These are phyloP conservation scores for Chaetomiaceae sp. DNA, from an alignment of 2,329 filamentous ascomycete species.

Conservation along the genomic window DNA sequence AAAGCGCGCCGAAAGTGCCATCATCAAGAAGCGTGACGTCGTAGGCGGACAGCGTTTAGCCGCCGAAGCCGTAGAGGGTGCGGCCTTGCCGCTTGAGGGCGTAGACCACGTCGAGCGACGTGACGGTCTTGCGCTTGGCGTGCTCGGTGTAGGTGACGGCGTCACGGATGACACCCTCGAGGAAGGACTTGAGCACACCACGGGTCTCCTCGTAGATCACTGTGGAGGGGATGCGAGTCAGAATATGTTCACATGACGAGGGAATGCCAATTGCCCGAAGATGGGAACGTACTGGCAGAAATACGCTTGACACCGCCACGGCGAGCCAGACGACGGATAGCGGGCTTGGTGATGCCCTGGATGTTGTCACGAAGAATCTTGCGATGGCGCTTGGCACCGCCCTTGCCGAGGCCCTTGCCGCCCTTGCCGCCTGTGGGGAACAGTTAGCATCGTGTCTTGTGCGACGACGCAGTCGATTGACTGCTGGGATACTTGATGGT, in stretches of 20 bases:
- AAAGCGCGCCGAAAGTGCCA: conserved; percentile 6
- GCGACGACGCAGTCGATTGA: conserved; percentile 4
- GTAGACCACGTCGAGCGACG: conserved; percentile 62
- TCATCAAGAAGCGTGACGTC: conserved; percentile 1
- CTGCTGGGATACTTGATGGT: conserved; percentile 1
- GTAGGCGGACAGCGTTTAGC: conserved; percentile 47
- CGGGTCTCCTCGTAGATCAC: conserved; percentile 77
- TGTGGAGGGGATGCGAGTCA: conserved; percentile 23
- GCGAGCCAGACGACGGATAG: conserved; percentile 95
- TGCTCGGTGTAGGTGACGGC: conserved; percentile 75
- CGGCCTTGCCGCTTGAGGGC: conserved; percentile 64
- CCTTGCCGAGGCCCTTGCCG: conserved; percentile 97
- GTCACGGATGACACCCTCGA: conserved; percentile 69
- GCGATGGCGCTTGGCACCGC: conserved; percentile 96
- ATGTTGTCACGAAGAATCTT: conserved; percentile 99
- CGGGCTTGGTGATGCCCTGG: conserved; percentile 97
- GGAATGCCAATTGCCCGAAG: neutral
- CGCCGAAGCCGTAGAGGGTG: conserved; percentile 85
- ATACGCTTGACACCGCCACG: conserved; percentile 99
- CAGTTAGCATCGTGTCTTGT: conserved; percentile 34
- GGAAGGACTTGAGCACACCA: conserved; percentile 72
- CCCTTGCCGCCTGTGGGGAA: conserved; percentile 72
- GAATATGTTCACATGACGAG: neutral
- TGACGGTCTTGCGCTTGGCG: conserved; percentile 77
- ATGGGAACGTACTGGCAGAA: conserved; percentile 66